Evolutionary conservation across 179 eudicot species (phyloP), one percentile per base, ranked within the genome.

Genomic region (Silene noctiflora): DNA sequence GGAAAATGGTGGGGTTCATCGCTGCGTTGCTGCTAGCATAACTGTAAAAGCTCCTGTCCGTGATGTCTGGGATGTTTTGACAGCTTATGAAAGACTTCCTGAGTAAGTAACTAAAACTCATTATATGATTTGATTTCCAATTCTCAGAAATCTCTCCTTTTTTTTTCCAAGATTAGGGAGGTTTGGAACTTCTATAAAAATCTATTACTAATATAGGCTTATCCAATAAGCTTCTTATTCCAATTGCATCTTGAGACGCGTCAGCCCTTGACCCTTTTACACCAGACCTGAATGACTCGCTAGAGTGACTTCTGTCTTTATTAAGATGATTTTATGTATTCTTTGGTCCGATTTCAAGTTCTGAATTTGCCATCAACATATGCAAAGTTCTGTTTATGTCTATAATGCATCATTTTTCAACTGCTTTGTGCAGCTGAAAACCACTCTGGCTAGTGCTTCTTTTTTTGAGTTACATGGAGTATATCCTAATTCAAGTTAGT

Each of bases 1-100:
- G 99, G 99, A 95, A 84, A 84, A 91, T 84, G 99, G 99, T 67
- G 99, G 99, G 21, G 99, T 93, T 74, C 99, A 95, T 86, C 95
- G 98, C 29, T 90, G 91, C 51, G 98, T 95, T 73, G 80, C 84
- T 81, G 99, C 99, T 72, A 88, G 97, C 89, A 93, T 95, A 80
- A 95, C 98, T 0, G 96, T 95, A 12, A 95, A 95, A 85, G 98
- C 99, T 85, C 84, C 97, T 55, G 91, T 95, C 75, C 96, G 87
- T 85, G 97, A 93, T 86, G 98, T 95, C 39, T 95, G 99, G 98
- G 84, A 84, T 78, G 85, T 80, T 72, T 87, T 95, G 88, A 93
- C 98, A 75, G 91, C 92, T 69, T 95, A 95, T 81, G 97, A 95
- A 87, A 85, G 88, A 78, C 97, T 95, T 80, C 97, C 98, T 8